phyloP scores from a whole-genome alignment of 208 protist species.

The Crithidia thermophila region DNA sequence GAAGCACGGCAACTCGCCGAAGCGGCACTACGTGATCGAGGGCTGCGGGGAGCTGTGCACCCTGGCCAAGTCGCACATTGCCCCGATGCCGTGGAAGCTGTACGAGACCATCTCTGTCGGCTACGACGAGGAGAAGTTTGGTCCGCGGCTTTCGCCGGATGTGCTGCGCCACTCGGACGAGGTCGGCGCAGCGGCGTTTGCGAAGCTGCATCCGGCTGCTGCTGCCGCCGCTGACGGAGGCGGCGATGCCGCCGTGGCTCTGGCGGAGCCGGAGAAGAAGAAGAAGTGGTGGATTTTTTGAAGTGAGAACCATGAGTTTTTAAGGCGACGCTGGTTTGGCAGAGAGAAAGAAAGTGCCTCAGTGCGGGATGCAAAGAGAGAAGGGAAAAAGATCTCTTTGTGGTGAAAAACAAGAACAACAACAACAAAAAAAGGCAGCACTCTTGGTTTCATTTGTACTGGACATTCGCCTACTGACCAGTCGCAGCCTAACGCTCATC shows the following conservation, averaged over 20 bases:
- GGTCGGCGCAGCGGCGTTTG: slow-evolving; percentile 13
- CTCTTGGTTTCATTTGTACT: no score
- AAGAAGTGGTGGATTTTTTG: slow-evolving; percentile 40
- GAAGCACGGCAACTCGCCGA: slow-evolving; percentile 84
- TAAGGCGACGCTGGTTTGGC: no score
- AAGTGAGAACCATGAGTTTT: no score
- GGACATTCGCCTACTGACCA: no score
- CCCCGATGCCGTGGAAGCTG: slow-evolving; percentile 85
- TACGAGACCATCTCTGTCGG: slow-evolving; percentile 75
- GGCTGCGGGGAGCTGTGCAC: slow-evolving; percentile 90
- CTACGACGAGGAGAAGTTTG: slow-evolving; percentile 88
- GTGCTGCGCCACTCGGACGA: slow-evolving; percentile 47
- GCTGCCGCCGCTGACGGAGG: not conserved
- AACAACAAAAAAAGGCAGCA: no score
- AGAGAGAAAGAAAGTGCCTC: not conserved
- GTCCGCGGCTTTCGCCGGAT: slow-evolving; percentile 29
- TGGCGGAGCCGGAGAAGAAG: not conserved
- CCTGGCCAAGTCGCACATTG: slow-evolving; percentile 81
- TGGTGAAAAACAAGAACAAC: no score
- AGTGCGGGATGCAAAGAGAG: no score
- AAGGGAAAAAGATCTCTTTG: no score
- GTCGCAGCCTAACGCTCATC: no score
- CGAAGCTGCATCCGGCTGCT: slow-evolving; percentile 20
- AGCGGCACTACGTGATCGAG: slow-evolving; percentile 69
- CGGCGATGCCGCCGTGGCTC: not conserved